Evolutionary conservation across 2,329 filamentous ascomycete genomes (phyloP).

Genomic region (Trichophyton verrucosum): DNA sequence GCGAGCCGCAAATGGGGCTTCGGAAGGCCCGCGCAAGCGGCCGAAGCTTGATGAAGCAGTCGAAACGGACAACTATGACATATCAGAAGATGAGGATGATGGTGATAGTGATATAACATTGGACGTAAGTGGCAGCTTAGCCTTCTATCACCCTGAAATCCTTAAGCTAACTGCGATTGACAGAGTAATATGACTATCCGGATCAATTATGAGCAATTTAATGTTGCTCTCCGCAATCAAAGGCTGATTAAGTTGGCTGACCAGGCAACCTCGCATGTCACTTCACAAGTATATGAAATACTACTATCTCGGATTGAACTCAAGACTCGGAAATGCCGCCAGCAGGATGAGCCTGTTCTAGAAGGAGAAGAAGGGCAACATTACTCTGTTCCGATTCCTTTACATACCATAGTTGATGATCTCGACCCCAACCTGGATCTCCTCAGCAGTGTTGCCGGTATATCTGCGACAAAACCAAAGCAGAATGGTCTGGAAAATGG

Average conservation of each 20-base stretch:
- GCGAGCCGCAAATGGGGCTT: constrained; percentile 16
- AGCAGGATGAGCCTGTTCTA: constrained; percentile 25
- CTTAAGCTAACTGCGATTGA: constrained; percentile 1
- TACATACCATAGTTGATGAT: constrained; percentile 26
- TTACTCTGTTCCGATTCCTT: constrained; percentile 25
- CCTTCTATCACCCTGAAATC: neutral
- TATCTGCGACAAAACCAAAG: constrained; percentile 19
- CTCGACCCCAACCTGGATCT: constrained; percentile 29
- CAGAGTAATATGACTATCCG: constrained; percentile 62
- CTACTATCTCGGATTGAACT: constrained; percentile 60
- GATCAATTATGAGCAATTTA: constrained; percentile 74
- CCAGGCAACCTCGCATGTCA: constrained; percentile 58
- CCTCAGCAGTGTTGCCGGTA: constrained; percentile 24
- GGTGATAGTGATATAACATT: constrained; percentile 20
- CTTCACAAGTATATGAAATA: constrained; percentile 64
- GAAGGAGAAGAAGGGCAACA: constrained; percentile 32
- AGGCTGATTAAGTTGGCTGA: constrained; percentile 61
- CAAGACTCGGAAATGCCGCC: constrained; percentile 54
- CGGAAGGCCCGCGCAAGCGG: constrained; percentile 13
- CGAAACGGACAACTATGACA: constrained; percentile 20
- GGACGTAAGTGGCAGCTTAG: constrained; percentile 23
- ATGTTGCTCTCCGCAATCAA: constrained; percentile 69
- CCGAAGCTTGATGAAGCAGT: constrained; percentile 16
- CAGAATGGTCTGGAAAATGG: constrained; percentile 17
- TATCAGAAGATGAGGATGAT: constrained; percentile 25